phyloP scores from a whole-genome alignment of 495 filamentous ascomycete genomes.

The Aspergillus taichungensis region DNA sequence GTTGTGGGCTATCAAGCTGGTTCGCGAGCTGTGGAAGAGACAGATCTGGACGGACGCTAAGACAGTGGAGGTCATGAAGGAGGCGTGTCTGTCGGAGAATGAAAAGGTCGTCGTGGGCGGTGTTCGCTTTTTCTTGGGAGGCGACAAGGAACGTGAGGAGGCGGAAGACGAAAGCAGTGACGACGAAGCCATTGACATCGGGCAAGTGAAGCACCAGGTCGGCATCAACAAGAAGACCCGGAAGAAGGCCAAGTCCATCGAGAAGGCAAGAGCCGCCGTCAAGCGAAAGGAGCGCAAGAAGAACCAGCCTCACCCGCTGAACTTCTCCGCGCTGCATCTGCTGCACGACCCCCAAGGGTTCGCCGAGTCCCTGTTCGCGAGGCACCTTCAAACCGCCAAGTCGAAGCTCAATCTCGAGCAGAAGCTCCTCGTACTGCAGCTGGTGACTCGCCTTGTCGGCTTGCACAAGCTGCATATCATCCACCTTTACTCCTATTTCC shows the following conservation, averaged over 20 bases:
- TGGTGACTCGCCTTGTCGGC: conserved; percentile 84
- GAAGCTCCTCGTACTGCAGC: conserved; percentile 77
- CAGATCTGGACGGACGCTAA: conserved; percentile 84
- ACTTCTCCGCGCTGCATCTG: conserved; percentile 97
- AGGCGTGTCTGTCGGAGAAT: conserved; percentile 71
- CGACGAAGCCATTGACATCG: conserved; percentile 67
- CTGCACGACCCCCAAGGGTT: conserved; percentile 94
- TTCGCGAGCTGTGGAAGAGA: conserved; percentile 79
- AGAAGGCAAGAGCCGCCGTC: conserved; percentile 67
- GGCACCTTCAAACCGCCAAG: conserved; percentile 81
- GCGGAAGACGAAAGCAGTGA: conserved; percentile 82
- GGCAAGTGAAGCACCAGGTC: conserved; percentile 70
- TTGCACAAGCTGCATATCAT: conserved; percentile 85
- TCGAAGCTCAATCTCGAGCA: conserved; percentile 84
- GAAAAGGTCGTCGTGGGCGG: conserved; percentile 83
- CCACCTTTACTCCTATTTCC: conserved; percentile 76
- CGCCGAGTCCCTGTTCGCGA: conserved; percentile 81
- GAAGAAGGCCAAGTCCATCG: conserved; percentile 70
- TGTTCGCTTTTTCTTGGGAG: conserved; percentile 90
- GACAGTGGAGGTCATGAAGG: conserved; percentile 90
- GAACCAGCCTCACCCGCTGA: conserved; percentile 72
- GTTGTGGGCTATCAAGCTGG: conserved; percentile 89
- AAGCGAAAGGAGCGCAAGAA: conserved; percentile 84
- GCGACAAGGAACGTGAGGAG: conserved; percentile 90
- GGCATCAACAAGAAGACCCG: conserved; percentile 93